These are phyloP conservation scores for Aspergillus haitiensis DNA, from an alignment of 495 filamentous ascomycete species.

Conservation along the genomic window DNA sequence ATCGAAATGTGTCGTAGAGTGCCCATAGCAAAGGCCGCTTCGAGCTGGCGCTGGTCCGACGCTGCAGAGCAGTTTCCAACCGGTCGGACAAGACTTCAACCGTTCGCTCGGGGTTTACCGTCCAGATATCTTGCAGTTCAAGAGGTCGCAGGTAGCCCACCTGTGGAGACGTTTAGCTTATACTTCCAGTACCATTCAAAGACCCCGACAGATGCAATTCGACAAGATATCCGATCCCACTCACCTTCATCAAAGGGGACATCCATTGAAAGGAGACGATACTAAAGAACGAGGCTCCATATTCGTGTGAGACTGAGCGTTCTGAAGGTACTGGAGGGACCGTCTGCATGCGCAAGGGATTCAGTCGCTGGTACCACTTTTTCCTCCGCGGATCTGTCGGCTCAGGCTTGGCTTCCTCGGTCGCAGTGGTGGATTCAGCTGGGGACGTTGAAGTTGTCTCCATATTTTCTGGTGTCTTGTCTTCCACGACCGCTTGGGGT, in stretches of 20 bases:
- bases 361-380: constrained; percentile 55
- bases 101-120: constrained; percentile 76
- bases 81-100: constrained; percentile 65
- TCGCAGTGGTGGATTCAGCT: constrained; percentile 7
- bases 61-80: constrained; percentile 65
- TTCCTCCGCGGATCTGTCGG: constrained; percentile 24
- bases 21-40: constrained; percentile 77
- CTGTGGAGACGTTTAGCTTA: not conserved
- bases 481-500: not conserved
- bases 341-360: constrained; percentile 53
- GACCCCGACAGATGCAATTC: not conserved
- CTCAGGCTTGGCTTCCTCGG: constrained; percentile 26
- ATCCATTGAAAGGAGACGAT: constrained; percentile 62
- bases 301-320: constrained; percentile 50
- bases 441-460: not conserved
- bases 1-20: constrained; percentile 81
- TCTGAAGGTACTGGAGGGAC: constrained; percentile 56
- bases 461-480: not conserved
- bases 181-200: not conserved
- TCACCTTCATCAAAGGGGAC: constrained; percentile 55
- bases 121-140: constrained; percentile 83
- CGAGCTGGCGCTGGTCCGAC: constrained; percentile 62
- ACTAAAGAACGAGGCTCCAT: constrained; percentile 56
- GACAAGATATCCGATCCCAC: not conserved
- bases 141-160: constrained; percentile 79